Evolutionary conservation across 2,329 filamentous ascomycete species (phyloP), one percentile per base, ranked within the genome.

Genomic region (Epichloe bromicola): DNA sequence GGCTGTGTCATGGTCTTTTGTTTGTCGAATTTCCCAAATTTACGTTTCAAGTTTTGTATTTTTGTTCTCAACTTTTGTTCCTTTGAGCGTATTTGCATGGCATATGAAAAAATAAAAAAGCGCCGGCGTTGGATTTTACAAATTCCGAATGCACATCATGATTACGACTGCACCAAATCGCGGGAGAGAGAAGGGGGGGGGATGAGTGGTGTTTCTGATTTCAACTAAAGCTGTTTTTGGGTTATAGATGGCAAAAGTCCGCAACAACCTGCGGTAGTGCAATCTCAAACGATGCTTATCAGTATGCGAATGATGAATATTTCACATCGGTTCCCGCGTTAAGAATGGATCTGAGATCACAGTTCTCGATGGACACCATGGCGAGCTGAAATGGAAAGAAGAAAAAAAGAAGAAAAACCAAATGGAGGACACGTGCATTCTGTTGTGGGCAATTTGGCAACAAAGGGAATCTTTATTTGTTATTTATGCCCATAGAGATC

Each of bases 21-120:
- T 44, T 20, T 37, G 4, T 14, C 36, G 10, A 39, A 33, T 30
- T 38, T 36, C 5, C 37, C 40, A 20, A 37, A 20, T 38, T 17
- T 30, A 34, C n/a, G 14, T 11, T 44, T 44, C 30, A 30, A n/a
- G 12, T 7, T 36, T 17, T 40, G 12, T 44, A 19, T 20, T 30
- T n/a, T 42, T 36, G 57, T 59, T 58, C 55, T 49, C 60, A 59
- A 60, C 56, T 61, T 51, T 54, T 61, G 60, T 59, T 60, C 56
- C 60, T 50, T 61, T 58, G 54, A 65, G 65, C 66, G 64, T 58
- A 63, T 61, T 63, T 66, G 62, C 63, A 65, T 63, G 57, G 58
- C 60, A 62, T 65, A 53, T 62, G 57, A 61, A 49, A 60, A 50
- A 59, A 58, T 15, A 47, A 42, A 45, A 44, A 51, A 63, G 61